phyloP scores from a whole-genome alignment of 1,139 yeast genomes.

The Torulaspora globosa region DNA sequence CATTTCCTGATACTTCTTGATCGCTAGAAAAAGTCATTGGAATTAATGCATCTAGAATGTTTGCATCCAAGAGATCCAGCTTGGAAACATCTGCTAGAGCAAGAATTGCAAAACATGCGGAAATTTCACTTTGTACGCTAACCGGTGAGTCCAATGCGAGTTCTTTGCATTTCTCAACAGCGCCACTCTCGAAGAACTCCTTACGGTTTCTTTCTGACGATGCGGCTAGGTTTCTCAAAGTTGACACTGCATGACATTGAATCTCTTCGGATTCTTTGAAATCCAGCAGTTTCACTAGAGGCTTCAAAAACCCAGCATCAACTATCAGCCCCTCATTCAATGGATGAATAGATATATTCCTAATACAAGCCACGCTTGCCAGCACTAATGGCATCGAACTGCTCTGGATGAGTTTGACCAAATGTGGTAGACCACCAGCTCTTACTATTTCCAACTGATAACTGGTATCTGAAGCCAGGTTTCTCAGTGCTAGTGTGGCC shows the following conservation, averaged over 20 bases:
- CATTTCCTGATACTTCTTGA: conserved; percentile 96
- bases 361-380: conserved; percentile 96
- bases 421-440: conserved; percentile 91
- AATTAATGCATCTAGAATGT: conserved; percentile 80
- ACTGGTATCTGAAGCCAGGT: conserved; percentile 85
- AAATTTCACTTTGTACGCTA: conserved; percentile 89
- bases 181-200: conserved; percentile 91
- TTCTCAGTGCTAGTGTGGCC: conserved; percentile 92
- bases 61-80: conserved; percentile 75
- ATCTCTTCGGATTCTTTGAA: conserved; percentile 89
- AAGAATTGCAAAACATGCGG: conserved; percentile 94
- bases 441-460: conserved; percentile 94
- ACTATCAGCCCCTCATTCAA: conserved; percentile 91
- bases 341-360: conserved; percentile 95
- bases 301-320: conserved; percentile 91
- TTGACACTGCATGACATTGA: conserved; percentile 96
- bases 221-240: conserved; percentile 93
- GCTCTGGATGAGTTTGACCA: conserved; percentile 81
- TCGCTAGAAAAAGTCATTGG: conserved; percentile 86
- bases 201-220: conserved; percentile 88
- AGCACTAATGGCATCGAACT: conserved; percentile 87
- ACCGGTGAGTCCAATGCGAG: conserved; percentile 80
- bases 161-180: conserved; percentile 88
- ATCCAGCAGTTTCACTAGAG: conserved; percentile 79
- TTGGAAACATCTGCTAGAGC: conserved; percentile 96